Evolutionary conservation across 2,329 filamentous ascomycete species (phyloP), one percentile per base, ranked within the genome.

Genomic region (Cercospora sp.): DNA sequence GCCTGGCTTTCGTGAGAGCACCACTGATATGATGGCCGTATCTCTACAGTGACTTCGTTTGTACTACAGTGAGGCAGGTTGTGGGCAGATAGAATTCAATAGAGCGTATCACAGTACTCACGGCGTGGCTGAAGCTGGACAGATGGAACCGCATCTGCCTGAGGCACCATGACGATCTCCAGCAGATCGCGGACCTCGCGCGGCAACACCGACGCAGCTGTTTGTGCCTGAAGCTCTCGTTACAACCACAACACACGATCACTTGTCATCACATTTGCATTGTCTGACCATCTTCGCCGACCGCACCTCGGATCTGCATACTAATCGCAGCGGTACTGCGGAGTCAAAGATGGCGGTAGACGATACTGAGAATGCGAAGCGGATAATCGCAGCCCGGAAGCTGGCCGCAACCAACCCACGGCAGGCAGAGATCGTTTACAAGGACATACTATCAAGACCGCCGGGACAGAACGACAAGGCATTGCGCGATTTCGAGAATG

Each of bases 351-450:
- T 86, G 85, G 84, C 83, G 71, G 79, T 81, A 69, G 73, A 80
- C 69, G 83, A 86, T 72, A 84, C 83, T 73, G 83, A 86, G 72
- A 84, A 83, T 73, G 83, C 85, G 74, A 84, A 86, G 79, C 86
- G 90, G 84, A 90, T 97, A 86, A 89, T 90, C 82, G 93, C 97
- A 87, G 94, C 93, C 80, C 90, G 94, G 86, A 89, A 91, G 84
- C 84, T 94, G 77, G 87, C 88, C 74, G 93, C 92, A 84, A 87
- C 89, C 72, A 88, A 96, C 78, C 91, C 94, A 73, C 83, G 87
- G 76, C 92, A 95, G 85, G 93, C 94, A 71, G 93, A 96, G 83
- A 84, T 87, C 76, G 88, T 92, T 79, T 98, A 94, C 86, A 93
- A 94, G 82, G 90, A 95, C 66, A 91, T 98, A 78, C 88, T 97